Conservation (phyloP, 768 basidiomycete genomes). For the Mycena belliarum region DNA sequence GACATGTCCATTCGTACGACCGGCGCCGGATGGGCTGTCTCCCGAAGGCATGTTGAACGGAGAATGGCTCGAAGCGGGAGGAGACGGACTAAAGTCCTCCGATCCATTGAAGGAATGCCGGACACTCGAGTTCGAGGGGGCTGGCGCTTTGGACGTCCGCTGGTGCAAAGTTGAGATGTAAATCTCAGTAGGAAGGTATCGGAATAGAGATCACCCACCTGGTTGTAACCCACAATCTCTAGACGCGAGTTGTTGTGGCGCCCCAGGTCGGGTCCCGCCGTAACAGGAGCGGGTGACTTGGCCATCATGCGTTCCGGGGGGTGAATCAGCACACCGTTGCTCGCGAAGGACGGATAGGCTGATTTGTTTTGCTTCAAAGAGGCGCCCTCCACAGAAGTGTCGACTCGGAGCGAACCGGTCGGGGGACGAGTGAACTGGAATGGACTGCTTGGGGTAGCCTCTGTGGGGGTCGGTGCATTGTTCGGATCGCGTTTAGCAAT, state of each 20-base stretch:
- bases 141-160: slow-evolving; percentile 48
- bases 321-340: slow-evolving; percentile 59
- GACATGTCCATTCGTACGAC: slow-evolving; percentile 64
- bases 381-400: slow-evolving; percentile 64
- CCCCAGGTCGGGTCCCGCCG: slow-evolving; percentile 84
- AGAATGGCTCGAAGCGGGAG: slow-evolving; percentile 50
- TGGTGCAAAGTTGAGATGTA: slow-evolving; percentile 27
- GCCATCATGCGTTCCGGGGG: slow-evolving; percentile 58
- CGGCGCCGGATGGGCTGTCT: slow-evolving; percentile 36
- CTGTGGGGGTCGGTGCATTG: slow-evolving; percentile 54
- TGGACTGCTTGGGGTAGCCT: slow-evolving; percentile 43
- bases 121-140: slow-evolving; percentile 50
- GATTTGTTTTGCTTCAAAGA: slow-evolving; percentile 81
- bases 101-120: slow-evolving; percentile 79
- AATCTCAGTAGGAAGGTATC: background rate
- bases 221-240: slow-evolving; percentile 73
- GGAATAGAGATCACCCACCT: slow-evolving; percentile 55
- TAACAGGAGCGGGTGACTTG: slow-evolving; percentile 78
- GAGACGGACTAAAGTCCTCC: slow-evolving; percentile 62
- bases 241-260: slow-evolving; percentile 69
- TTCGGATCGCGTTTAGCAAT: slow-evolving; percentile 59
- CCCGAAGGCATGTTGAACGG: slow-evolving; percentile 45
- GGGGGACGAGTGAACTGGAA: slow-evolving; percentile 66
- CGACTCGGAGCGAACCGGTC: slow-evolving; percentile 70
- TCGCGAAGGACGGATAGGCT: slow-evolving; percentile 72